Evolutionary conservation across 345 rosid genomes (phyloP).

Genomic region (Boechera divaricarpa): DNA sequence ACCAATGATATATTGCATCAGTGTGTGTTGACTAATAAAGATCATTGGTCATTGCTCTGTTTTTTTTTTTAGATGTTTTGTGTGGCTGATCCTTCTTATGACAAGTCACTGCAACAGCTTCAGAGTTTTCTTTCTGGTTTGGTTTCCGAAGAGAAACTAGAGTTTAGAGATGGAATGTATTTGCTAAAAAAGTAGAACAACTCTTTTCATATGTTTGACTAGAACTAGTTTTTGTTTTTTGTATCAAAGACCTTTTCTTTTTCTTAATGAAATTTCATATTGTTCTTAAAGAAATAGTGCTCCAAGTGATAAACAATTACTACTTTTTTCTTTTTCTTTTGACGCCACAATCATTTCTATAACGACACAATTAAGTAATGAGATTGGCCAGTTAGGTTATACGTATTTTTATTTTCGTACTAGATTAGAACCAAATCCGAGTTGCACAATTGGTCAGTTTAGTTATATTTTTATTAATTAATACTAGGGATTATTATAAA

Average conservation of each 20-base stretch:
- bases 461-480: no score
- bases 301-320: neutral
- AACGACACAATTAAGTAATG: no score
- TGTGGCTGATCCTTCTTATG: slow-evolving; percentile 87
- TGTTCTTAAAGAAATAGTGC: neutral
- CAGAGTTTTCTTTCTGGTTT: slow-evolving; percentile 90
- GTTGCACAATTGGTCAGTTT: no score
- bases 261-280: neutral
- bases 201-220: neutral
- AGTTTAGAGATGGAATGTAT: slow-evolving; percentile 79
- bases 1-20: slow-evolving; percentile 99
- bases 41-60: slow-evolving; percentile 18
- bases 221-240: slow-evolving; percentile 10
- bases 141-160: slow-evolving; percentile 86
- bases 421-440: no score
- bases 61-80: slow-evolving; percentile 74
- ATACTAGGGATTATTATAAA: no score
- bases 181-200: slow-evolving; percentile 71
- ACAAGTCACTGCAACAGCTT: slow-evolving; percentile 90
- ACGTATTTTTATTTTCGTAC: no score
- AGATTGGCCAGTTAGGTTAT: no score
- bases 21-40: slow-evolving; percentile 89
- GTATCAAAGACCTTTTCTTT: neutral
- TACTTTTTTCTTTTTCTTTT: no score
- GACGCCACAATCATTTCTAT: no score